A percentile compares a stretch with the other conserved stretches of the same genome.
phyloP scores from a whole-genome alignment of 345 rosid genomes.

The Cardamine resedifolia region DNA sequence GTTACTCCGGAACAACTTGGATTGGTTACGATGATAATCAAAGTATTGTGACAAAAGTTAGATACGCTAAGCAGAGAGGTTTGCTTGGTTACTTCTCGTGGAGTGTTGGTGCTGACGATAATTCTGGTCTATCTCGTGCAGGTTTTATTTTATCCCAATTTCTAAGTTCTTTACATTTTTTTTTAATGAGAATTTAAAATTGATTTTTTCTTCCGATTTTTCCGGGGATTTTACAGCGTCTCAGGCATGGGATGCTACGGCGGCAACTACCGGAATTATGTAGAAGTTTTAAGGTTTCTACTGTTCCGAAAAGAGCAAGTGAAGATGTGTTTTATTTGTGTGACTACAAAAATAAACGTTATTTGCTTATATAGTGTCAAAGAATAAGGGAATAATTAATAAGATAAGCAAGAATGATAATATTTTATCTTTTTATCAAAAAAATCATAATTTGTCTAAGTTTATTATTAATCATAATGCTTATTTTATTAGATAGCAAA shows the following conservation, averaged over 20 bases:
- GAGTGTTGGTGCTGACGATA: slow-evolving; percentile 58
- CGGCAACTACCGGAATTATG: background rate
- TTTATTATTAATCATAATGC: slow-evolving; percentile 4
- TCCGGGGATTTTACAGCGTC: slow-evolving; percentile 23
- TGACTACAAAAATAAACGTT: background rate
- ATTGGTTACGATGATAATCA: slow-evolving; percentile 56
- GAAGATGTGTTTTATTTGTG: background rate
- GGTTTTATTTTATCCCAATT: slow-evolving; percentile 25
- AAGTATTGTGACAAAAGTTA: slow-evolving; percentile 51
- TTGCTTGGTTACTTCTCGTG: slow-evolving; percentile 77
- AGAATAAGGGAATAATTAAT: slow-evolving; percentile 2
- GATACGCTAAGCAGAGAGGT: slow-evolving; percentile 47
- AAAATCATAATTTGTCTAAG: background rate
- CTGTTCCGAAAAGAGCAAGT: background rate
- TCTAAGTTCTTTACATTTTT: background rate
- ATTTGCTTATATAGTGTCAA: background rate
- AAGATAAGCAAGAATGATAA: slow-evolving; percentile 16
- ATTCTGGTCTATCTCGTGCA: slow-evolving; percentile 48
- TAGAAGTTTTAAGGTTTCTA: slow-evolving; percentile 10
- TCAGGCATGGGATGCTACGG: slow-evolving; percentile 30
- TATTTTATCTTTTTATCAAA: too few relatives aligned
- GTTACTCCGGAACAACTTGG: slow-evolving; percentile 56
- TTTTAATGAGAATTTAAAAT: background rate
- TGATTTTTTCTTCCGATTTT: background rate
- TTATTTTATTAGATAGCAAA: background rate